These are phyloP conservation scores for Trichoderma simmonsii DNA, from an alignment of 2,329 filamentous ascomycete genomes.

Conservation along the genomic window DNA sequence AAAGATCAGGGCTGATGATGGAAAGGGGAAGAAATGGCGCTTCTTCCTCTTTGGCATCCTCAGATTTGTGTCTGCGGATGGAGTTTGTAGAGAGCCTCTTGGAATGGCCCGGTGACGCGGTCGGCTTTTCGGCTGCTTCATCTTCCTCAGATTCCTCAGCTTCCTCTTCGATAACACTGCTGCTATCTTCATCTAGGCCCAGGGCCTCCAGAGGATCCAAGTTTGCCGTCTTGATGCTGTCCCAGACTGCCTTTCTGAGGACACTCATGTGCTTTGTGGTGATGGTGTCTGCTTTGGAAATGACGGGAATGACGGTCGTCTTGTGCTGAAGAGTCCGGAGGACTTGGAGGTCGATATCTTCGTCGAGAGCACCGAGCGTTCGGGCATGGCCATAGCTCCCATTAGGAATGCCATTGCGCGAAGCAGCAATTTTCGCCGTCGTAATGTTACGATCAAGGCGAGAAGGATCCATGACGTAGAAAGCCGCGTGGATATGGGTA, in stretches of 20 bases:
- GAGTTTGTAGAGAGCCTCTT: conserved; percentile 49
- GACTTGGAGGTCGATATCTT: conserved; percentile 86
- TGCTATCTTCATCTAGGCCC: conserved; percentile 73
- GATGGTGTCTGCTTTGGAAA: conserved; percentile 94
- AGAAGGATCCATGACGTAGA: conserved; percentile 84
- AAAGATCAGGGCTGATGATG: conserved; percentile 89
- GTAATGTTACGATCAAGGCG: conserved; percentile 81
- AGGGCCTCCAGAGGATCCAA: conserved; percentile 86
- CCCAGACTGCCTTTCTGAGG: conserved; percentile 87
- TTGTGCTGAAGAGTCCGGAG: conserved; percentile 85
- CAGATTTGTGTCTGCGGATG: conserved; percentile 44
- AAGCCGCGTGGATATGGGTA: conserved; percentile 95
- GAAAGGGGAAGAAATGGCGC: conserved; percentile 79
- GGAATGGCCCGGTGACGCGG: conserved; percentile 37
- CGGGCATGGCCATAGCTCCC: conserved; percentile 42
- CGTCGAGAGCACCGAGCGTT: conserved; percentile 69
- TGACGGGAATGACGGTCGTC: conserved; percentile 91
- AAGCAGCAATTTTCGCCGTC: conserved; percentile 46
- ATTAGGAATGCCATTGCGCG: conserved; percentile 50
- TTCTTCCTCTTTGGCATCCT: conserved; percentile 47
- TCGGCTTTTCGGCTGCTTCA: conserved; percentile 29
- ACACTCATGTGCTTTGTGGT: conserved; percentile 92
- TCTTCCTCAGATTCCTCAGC: conserved; percentile 32
- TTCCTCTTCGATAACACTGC: conserved; percentile 59
- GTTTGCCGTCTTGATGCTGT: conserved; percentile 78